phyloP scores from a whole-genome alignment of 2,329 filamentous ascomycete genomes.

The Paecilomyces variotii region DNA sequence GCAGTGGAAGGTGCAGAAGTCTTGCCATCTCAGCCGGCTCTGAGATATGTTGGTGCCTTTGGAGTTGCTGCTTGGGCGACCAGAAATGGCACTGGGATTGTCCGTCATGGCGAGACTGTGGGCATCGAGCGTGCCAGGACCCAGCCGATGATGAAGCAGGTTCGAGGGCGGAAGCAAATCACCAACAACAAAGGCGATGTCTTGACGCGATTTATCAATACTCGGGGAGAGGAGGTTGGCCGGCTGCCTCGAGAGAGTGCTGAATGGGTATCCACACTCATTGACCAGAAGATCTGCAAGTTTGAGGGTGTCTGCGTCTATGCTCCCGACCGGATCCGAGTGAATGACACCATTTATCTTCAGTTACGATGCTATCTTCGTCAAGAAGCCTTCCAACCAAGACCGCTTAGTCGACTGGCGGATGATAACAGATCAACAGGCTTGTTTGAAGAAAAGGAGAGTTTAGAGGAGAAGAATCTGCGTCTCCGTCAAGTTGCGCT shows the following conservation, averaged over 20 bases:
- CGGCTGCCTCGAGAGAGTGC: conserved; percentile 79
- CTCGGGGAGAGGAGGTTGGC: conserved; percentile 72
- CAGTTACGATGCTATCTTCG: conserved; percentile 75
- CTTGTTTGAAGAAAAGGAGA: conserved; percentile 79
- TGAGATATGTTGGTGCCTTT: conserved; percentile 82
- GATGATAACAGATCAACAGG: conserved; percentile 64
- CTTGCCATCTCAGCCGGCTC: conserved; percentile 34
- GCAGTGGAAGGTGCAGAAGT: conserved; percentile 8
- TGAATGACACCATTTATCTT: conserved; percentile 90
- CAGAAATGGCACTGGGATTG: conserved; percentile 63
- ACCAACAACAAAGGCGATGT: conserved; percentile 66
- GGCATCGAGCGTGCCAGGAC: conserved; percentile 80
- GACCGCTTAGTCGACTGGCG: conserved; percentile 43
- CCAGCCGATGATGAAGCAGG: conserved; percentile 47
- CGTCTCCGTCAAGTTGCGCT: conserved; percentile 78
- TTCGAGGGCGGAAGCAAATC: conserved; percentile 37
- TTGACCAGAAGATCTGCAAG: conserved; percentile 80
- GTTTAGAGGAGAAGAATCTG: conserved; percentile 72
- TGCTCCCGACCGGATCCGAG: conserved; percentile 72
- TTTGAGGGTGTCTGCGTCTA: conserved; percentile 88
- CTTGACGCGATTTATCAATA: conserved; percentile 83
- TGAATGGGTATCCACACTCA: conserved; percentile 82
- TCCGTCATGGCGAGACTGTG: conserved; percentile 76
- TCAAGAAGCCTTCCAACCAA: conserved; percentile 62
- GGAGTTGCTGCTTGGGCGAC: conserved; percentile 90